These are phyloP conservation scores for Metschnikowia gelsemii DNA, from an alignment of 805 yeast genomes.

Conservation along the genomic window DNA sequence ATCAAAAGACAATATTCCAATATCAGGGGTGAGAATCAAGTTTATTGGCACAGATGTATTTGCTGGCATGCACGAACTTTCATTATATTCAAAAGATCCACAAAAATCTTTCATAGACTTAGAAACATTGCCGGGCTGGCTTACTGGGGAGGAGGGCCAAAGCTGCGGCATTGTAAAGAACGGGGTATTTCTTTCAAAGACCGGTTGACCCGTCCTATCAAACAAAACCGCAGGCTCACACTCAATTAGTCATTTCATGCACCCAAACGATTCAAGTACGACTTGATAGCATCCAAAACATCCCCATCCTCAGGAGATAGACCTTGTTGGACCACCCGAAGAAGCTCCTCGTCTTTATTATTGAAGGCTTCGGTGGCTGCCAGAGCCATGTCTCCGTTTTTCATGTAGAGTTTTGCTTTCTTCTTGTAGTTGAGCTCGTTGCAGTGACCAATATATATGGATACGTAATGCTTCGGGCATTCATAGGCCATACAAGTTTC, in stretches of 20 bases:
- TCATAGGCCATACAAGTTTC: constrained; percentile 47
- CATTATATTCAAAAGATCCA: constrained; percentile 30
- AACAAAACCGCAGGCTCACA: too few species aligned
- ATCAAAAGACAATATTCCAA: constrained; percentile 10
- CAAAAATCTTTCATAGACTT: constrained; percentile 49
- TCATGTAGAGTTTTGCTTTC: constrained; percentile 49
- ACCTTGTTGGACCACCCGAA: constrained; percentile 11
- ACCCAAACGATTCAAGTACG: constrained; percentile 14
- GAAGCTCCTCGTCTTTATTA: constrained; percentile 35
- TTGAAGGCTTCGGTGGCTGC: constrained; percentile 52
- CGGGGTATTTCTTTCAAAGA: constrained; percentile 9
- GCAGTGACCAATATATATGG: constrained; percentile 57
- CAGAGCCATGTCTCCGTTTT: constrained; percentile 49
- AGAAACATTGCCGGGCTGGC: constrained; percentile 66
- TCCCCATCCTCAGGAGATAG: constrained; percentile 11
- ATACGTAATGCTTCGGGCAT: constrained; percentile 60
- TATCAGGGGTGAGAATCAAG: constrained; percentile 32
- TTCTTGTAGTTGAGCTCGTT: constrained; percentile 43
- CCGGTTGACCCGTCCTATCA: neutral
- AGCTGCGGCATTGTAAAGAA: constrained; percentile 43
- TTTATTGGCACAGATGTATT: constrained; percentile 70
- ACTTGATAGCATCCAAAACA: constrained; percentile 11
- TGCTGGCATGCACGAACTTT: constrained; percentile 74
- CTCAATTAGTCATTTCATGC: too few species aligned
- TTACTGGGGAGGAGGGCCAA: constrained; percentile 71